Conservation (phyloP, 2,329 filamentous ascomycete species). For the Botrytis aclada region DNA sequence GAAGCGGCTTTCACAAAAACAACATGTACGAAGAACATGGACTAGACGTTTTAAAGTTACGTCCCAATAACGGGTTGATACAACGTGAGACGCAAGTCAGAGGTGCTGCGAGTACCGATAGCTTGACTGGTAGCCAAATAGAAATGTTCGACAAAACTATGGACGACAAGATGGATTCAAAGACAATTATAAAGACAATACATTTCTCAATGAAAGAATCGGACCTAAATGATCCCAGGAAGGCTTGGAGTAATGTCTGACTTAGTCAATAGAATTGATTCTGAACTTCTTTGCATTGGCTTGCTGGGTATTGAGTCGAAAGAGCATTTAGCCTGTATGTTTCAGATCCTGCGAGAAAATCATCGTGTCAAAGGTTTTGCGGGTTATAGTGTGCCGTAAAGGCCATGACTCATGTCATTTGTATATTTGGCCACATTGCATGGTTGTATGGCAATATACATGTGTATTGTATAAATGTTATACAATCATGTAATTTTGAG, state of each 20-base stretch:
- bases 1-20: not conserved
- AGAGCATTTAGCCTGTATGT: not conserved
- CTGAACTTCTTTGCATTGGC: not conserved
- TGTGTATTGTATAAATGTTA: not conserved
- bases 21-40: not conserved
- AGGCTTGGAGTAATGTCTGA: constrained; percentile 14
- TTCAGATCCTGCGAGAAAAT: not conserved
- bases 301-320: not conserved
- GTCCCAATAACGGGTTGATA: not conserved
- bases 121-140: constrained; percentile 1
- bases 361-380: not conserved
- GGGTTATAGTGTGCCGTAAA: not conserved
- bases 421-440: not conserved
- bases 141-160: not conserved
- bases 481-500: not conserved
- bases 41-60: not conserved
- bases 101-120: constrained; percentile 1
- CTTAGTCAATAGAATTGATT: not conserved
- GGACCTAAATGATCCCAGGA: not conserved
- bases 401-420: not conserved
- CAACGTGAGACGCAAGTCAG: not conserved
- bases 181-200: not conserved
- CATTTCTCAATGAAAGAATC: constrained; percentile 5
- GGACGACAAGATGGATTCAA: not conserved
- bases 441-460: not conserved